Conservation (phyloP, 129 eudicot genomes). For the Smallanthus sonchifolius region DNA sequence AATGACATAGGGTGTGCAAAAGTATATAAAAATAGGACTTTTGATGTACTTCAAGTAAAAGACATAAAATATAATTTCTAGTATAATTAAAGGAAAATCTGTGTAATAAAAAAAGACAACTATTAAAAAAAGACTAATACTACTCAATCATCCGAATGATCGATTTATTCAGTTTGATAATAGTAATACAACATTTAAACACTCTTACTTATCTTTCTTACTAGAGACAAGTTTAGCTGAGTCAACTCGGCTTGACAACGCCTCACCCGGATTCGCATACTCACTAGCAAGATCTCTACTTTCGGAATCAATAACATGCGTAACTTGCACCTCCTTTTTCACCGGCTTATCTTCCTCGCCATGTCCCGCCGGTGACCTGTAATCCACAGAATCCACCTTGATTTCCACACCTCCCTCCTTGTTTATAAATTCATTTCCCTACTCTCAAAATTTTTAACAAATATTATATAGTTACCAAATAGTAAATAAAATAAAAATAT, state of each 20-base stretch:
- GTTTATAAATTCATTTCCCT: conserved; percentile 40
- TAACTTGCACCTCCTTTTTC: conserved; percentile 31
- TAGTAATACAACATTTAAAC: neutral
- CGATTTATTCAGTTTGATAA: neutral
- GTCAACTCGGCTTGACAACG: conserved; percentile 21
- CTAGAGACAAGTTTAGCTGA: neutral
- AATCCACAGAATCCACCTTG: conserved; percentile 39
- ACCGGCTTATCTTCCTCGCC: conserved; percentile 19
- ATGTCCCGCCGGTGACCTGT: conserved; percentile 28
- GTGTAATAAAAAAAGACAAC: too few relatives aligned
- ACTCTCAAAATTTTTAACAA: neutral
- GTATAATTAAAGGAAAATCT: too few relatives aligned
- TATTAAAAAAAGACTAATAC: too few relatives aligned
- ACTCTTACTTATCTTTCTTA: neutral
- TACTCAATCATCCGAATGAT: too few relatives aligned
- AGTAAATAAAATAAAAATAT: neutral
- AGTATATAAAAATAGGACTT: too few relatives aligned
- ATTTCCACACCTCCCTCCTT: conserved; percentile 41
- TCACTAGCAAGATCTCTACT: neutral
- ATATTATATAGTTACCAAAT: too few relatives aligned
- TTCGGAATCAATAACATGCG: conserved; percentile 16
- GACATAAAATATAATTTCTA: too few relatives aligned
- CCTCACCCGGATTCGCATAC: conserved; percentile 31
- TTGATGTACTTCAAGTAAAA: too few relatives aligned
- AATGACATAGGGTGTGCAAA: too few relatives aligned